Evolutionary conservation across 768 basidiomycete genomes (phyloP), one percentile per base, ranked within the genome.

Genomic region (Podaxis rugospora): DNA sequence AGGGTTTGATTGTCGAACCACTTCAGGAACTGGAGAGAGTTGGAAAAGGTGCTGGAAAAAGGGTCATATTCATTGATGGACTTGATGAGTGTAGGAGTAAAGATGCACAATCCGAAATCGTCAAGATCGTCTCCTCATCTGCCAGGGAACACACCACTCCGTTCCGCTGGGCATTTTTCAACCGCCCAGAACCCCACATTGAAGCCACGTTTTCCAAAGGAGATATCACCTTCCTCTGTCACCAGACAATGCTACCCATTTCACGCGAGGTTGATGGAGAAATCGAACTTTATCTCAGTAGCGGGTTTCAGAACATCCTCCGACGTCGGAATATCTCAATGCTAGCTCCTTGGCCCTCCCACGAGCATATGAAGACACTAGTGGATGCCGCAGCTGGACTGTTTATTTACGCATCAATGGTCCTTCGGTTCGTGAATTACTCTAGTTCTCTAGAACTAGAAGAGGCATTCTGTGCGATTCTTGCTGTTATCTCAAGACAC

Each of bases 341-440:
- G 32, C 14, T 10, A n/a, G 6, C 16, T 10, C 16, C 52, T 0
- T 63, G 66, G 62, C 58, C 64, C 1, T 55, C 59, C 1, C 23
- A 50, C 10, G 13, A 28, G 6, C 47, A 51, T 62, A 21, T 65
- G 10, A 13, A 62, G 3, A 44, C 5, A 5, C 51, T 66, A 3
- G 65, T 71, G 4, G 35, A 59, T 5, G 65, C 65, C 37, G 62
- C 70, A 0, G 63, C 63, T 0, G 66, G 69, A 1, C 63, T 68
- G 9, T 72, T 72, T 49, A 67, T 71, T 10, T 71, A 70, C 52
- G 68, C 70, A 3, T 25, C 69, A n/a, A 70, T 69, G 0, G 67
- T 71, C 4, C 53, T 68, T 55, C 68, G 67, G 50, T 72, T 69
- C 49, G 64, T 71, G 13, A 66, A 64, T 28, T 64, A 65, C 9